Base-by-base conservation (phyloP, 192 early-diverging fungal species). In the Spizellomyces sp. region DNA sequence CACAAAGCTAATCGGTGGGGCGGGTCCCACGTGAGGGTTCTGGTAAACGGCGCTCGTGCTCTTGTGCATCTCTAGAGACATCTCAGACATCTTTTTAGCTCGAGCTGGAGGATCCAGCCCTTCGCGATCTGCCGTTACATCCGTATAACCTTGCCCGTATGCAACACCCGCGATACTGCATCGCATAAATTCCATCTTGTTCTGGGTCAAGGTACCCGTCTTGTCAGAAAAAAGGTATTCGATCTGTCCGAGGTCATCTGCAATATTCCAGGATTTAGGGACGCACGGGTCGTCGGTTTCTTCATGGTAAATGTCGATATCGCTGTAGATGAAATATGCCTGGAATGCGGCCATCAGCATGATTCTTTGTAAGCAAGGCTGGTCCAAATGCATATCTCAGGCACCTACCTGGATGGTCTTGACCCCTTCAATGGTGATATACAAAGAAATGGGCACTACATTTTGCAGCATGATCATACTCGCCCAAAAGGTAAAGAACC, bases 151-250 rank as follows among this genome's bases (percentile, higher is more conserved):
- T 70, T 70, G 60, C 0, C 96, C 95, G 73, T 96, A 97, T 9
- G 87, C 79, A 19, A 81, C 81, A 12, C 95, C 96, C 57, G 79
- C 83, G 65, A 93, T 94, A 91, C 90, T 89, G 79, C 95, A 96
- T 70, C 92, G 89, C 36, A 90, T 85, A 64, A 95, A 95, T 69
- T 92, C 92, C 96, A 98, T 98, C 12, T 94, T 87, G 74, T 98
- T 98, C 77, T 95, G 91, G 0, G 96, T 98, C 43, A 98, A 79
- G 4, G 96, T 98, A 9, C 96, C 96, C 0, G 96, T 98, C 64
- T 98, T 98, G 81, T 98, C 96, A 27, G 90, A 92, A 70, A 98
- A 97, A 9, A 97, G 86, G 82, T 96, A 98, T 78, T 96, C 93
- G 42, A 98, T 92, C 75, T 96, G 94, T 9, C 95, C 95, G 8